Base-by-base conservation (phyloP, 1,284 basidiomycete species). In the Somion occarium region DNA sequence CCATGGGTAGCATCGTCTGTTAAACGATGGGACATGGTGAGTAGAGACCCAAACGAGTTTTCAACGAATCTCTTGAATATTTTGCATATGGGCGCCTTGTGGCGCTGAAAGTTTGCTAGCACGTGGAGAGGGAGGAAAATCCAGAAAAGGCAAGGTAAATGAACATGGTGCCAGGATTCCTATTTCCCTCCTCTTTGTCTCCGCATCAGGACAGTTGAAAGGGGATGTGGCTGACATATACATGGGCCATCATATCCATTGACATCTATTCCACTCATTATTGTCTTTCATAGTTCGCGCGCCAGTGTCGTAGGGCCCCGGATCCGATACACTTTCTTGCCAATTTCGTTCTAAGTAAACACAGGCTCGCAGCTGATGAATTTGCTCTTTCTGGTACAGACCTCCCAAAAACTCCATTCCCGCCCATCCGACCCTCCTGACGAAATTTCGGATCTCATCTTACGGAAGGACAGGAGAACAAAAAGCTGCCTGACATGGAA, bases 371-470 rank as follows among this genome's bases (percentile, higher is more conserved):
- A 49, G 44, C 50, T 56, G 54, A 53, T 56, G 53, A 49, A 53
- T 49, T 51, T 52, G 53, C 51, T 52, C 47, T 44, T 52, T 42
- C 56, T 58, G 65, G 64, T 49, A 60, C 73, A 53, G 20, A 55
- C 63, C 67, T 73, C 60, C 73, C 72, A 69, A 62, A 67, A 66
- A 64, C 5, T 59, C 52, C 69, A 62, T 59, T 59, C 61, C 64
- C 64, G 64, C 61, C 49, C 63, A 44, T 65, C 61, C 58, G 42
- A 22, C 20, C 19, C 41, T 61, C n/a, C 53, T 60, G 59, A 60
- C 47, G 59, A 62, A 64, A 61, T 63, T 62, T 65, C 67, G 69
- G 69, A 73, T 75, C 71, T 67, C 67, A 63, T 61, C 58, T 68
- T 64, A 61, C 61, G 59, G 59, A 61, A 60, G 41, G 49, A 37